Evolutionary conservation across 257 asterid species (phyloP).

Genomic region (Fraxinus americana): DNA sequence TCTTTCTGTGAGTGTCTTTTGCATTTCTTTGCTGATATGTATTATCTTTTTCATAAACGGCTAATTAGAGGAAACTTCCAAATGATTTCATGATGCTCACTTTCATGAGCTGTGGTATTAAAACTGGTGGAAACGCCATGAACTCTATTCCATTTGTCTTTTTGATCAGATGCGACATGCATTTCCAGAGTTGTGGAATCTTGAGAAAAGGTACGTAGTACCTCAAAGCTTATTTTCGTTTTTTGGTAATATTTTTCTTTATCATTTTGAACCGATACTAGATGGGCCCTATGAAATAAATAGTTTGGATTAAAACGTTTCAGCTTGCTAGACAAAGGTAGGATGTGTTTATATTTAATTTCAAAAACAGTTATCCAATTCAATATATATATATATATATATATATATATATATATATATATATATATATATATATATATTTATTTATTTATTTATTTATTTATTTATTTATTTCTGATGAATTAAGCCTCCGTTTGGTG

Average conservation of each 20-base stretch:
- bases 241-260: slow-evolving; percentile 5
- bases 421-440: no score
- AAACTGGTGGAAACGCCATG: slow-evolving; percentile 20
- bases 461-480: not conserved
- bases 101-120: slow-evolving; percentile 20
- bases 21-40: slow-evolving; percentile 18
- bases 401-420: no score
- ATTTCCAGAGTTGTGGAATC: slow-evolving; percentile 88
- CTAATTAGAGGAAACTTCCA: slow-evolving; percentile 8
- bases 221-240: slow-evolving; percentile 4
- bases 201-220: slow-evolving; percentile 71
- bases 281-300: not conserved
- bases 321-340: slow-evolving; percentile 1
- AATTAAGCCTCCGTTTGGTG: not conserved
- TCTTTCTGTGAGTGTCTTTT: slow-evolving; percentile 73
- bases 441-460: no score
- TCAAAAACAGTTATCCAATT: not conserved
- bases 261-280: not conserved
- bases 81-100: slow-evolving; percentile 13
- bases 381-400: no score
- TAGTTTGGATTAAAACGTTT: slow-evolving; percentile 10
- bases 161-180: slow-evolving; percentile 75
- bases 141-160: slow-evolving; percentile 16
- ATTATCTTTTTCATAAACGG: slow-evolving; percentile 11
- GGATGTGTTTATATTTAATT: not conserved